Evolutionary conservation across 2,329 filamentous ascomycete species (phyloP), one percentile per base, ranked within the genome.

Genomic region (Celoporthe dispersa): DNA sequence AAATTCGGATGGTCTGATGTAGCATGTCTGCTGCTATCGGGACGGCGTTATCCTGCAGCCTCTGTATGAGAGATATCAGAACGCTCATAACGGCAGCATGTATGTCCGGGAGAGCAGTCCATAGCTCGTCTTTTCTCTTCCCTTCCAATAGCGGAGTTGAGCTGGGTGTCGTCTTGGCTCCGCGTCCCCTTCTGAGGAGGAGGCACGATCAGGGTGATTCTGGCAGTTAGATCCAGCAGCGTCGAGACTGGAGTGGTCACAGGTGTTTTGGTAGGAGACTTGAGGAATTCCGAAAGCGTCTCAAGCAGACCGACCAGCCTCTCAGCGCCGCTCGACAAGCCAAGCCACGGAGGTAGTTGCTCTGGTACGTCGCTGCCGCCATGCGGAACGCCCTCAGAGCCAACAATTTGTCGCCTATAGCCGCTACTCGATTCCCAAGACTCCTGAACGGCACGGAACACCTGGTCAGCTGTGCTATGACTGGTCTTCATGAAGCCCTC

Each of bases 91-190:
- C 87, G 19, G 91, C 89, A 19, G 90, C 80, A 76, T 98, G 94
- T 53, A 98, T 87, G 12, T 87, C 84, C 5, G 94, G 92, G 14
- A 98, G 84, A 25, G 88, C 84, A 62, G 86, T 82, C 88, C 92
- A 94, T 3, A 98, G 84, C 60, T 90, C 88, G 67, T 97, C 93
- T 71, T 71, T 91, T 91, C 80, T 98, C 95, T 64, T 97, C 92
- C 71, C 91, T 88, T 41, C 90, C 86, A 72, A 96, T 88, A 72
- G 93, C 91, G 9, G 90, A 84, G 74, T 94, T 94, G 70, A 90
- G 84, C 71, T 90, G 87, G n/a, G 88, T 80, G 1, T 82, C 84
- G 73, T 84, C 83, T 71, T 86, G 82, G 74, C 81, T 28, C 79
- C 80, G 70, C 84, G 84, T 71, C 78, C 81, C 77, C 76, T 84